phyloP scores from a whole-genome alignment of 2,329 filamentous ascomycete genomes.

The Ceratocystiopsis brevicomis region DNA sequence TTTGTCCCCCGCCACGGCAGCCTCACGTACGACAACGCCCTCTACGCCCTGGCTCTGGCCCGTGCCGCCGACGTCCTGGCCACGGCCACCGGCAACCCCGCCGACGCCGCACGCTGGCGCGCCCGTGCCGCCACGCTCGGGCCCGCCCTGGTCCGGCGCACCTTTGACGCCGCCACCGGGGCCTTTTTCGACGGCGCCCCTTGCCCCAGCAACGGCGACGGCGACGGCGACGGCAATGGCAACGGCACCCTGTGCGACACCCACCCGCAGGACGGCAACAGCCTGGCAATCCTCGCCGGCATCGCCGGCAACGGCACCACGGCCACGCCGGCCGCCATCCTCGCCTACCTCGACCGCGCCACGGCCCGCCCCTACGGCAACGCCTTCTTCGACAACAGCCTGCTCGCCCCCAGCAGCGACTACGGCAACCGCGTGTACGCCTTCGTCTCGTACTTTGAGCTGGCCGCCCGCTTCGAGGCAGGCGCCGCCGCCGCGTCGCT shows the following conservation, averaged over 20 bases:
- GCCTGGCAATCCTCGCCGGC: constrained; percentile 23
- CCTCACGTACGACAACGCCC: constrained; percentile 32
- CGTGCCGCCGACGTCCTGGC: constrained; percentile 24
- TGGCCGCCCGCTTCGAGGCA: constrained; percentile 25
- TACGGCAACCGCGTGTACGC: constrained; percentile 29
- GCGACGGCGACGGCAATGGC: background rate
- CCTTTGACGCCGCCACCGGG: constrained; percentile 23
- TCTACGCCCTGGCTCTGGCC: constrained; percentile 27
- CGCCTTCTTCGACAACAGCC: constrained; percentile 30
- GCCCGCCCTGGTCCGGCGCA: constrained; percentile 17
- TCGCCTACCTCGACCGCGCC: constrained; percentile 21
- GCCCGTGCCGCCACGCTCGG: constrained; percentile 18
- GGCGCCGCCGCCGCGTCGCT: constrained; percentile 11
- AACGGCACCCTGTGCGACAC: constrained; percentile 13
- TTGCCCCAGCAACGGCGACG: constrained; percentile 7
- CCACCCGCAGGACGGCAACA: constrained; percentile 33
- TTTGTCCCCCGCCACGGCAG: constrained; percentile 28
- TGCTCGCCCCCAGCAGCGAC: constrained; percentile 14
- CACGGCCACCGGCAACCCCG: constrained; percentile 11
- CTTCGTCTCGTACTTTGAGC: constrained; percentile 34
- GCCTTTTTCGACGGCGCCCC: constrained; percentile 27
- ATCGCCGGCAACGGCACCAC: constrained; percentile 9
- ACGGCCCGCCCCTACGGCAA: constrained; percentile 26
- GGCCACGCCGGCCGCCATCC: constrained; percentile 15
- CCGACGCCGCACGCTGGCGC: constrained; percentile 22